Base-by-base conservation (phyloP, 2,329 filamentous ascomycete species). In the Tothia fuscella region DNA sequence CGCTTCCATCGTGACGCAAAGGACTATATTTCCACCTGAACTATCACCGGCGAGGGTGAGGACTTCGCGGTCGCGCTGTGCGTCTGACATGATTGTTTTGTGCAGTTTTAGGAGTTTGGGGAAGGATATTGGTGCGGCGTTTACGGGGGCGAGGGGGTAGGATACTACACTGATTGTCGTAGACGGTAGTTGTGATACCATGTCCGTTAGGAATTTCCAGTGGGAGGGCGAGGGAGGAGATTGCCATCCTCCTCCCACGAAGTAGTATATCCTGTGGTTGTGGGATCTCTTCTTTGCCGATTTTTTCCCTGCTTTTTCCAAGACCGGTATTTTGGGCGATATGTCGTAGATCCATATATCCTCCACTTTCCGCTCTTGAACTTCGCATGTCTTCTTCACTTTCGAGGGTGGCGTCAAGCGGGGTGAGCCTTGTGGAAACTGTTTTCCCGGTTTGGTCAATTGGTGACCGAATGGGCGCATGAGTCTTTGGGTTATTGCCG, bases 171-270 rank as follows among this genome's bases (percentile, higher is more conserved):
- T 62, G 3, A 39, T 44, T 13, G 26, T 39, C 16, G 42, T 36
- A 14, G 17, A 19, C 0, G 60, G 55, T 3, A 74, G 46, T 1
- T 62, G 51, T 3, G 54, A 52, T 0, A 63, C 63, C 4, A 76
- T 53, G 41, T 70, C 63, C 0, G 65, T 58, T 38, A 64, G 60
- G 5, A 75, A 54, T 5, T 60, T 60, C 71, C 72, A 77, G 46
- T 77, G 74, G 36, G 71, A 60, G 0, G 54, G 48, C 3, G 61
- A 63, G 0, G 74, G 66, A 0, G 68, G 68, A 47, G 59, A 59
- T 45, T 71, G 69, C 67, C 73, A 77, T 3, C 69, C 70, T 5
- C 73, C 73, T 2, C 73, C 74, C 0, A 63, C 62, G 47, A 74
- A 74, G 45, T 76, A 77, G 46, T 71, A 67, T 19, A 78, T 56